Conservation (phyloP, 306 rosid species). For the Cicer pinnatifidum region DNA sequence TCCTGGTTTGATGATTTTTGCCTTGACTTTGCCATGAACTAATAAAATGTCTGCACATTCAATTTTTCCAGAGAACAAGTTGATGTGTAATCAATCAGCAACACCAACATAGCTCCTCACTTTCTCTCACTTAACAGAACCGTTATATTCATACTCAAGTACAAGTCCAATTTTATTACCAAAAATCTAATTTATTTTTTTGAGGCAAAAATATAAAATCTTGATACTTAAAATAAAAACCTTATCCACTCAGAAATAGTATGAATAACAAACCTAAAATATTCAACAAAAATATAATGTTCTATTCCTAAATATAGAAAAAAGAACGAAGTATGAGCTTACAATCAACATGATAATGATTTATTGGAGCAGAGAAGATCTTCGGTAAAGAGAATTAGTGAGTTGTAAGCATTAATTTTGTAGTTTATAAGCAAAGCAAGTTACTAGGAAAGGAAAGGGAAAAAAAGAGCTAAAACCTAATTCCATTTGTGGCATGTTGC, state of each 20-base stretch:
- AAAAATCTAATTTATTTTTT: neutral
- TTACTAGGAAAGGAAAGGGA: neutral
- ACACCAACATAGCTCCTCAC: constrained; percentile 26
- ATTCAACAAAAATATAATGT: neutral
- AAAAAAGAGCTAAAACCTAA: constrained; percentile 43
- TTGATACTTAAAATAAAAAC: neutral
- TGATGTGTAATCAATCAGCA: neutral
- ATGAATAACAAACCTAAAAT: constrained; percentile 27
- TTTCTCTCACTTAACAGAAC: constrained; percentile 18
- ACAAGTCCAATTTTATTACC: constrained; percentile 23
- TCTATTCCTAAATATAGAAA: neutral
- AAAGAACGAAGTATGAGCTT: neutral
- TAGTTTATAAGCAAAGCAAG: constrained; percentile 29
- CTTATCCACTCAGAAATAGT: constrained; percentile 32
- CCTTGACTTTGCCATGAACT: constrained; percentile 74
- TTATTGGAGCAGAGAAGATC: constrained; percentile 10
- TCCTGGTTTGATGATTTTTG: constrained; percentile 68
- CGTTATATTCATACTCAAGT: constrained; percentile 5
- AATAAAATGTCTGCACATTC: constrained; percentile 51
- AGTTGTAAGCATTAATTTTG: constrained; percentile 33
- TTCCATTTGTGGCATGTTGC: constrained; percentile 17
- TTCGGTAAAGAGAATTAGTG: constrained; percentile 22
- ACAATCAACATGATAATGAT: neutral
- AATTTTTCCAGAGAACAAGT: constrained; percentile 44
- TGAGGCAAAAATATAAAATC: neutral